A percentile compares a stretch with the other conserved stretches of the same genome.
Conservation (phyloP, 768 basidiomycete species). For the Tulasnella sp. region DNA sequence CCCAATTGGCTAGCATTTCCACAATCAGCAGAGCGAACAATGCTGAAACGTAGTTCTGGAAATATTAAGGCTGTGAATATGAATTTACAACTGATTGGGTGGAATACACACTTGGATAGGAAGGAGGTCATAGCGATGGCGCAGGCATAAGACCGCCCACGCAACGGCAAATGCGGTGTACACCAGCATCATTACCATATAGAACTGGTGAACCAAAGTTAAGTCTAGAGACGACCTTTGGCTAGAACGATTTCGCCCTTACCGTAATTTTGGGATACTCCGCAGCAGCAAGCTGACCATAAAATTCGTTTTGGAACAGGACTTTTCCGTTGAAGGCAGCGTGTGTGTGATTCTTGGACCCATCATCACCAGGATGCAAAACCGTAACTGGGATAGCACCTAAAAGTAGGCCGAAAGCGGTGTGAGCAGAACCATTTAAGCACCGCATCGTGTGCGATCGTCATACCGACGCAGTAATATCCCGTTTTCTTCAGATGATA, state of each 20-base stretch:
- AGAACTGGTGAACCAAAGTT: constrained; percentile 62
- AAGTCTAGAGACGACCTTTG: constrained; percentile 38
- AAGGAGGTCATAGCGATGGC: constrained; percentile 78
- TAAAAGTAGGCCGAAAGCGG: constrained; percentile 41
- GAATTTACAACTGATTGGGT: constrained; percentile 36
- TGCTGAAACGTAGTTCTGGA: constrained; percentile 87
- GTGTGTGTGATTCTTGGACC: constrained; percentile 63
- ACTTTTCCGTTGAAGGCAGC: constrained; percentile 79
- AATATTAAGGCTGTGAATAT: constrained; percentile 29
- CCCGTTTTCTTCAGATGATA: too few relatives aligned
- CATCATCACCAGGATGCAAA: constrained; percentile 49
- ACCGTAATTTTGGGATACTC: constrained; percentile 98
- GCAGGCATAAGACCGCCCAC: constrained; percentile 87
- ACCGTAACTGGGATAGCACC: constrained; percentile 89
- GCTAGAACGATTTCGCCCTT: constrained; percentile 43
- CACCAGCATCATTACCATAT: constrained; percentile 79
- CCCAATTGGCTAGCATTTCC: constrained; percentile 94
- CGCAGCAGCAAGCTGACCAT: constrained; percentile 84
- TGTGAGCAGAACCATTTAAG: not conserved
- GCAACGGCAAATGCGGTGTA: constrained; percentile 67
- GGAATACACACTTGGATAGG: constrained; percentile 72
- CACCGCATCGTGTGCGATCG: not conserved
- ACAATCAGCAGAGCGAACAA: constrained; percentile 84
- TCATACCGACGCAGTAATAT: too few relatives aligned
- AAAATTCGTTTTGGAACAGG: constrained; percentile 84